These are phyloP conservation scores for Lithospermum erythrorhizon DNA, from an alignment of 257 asterid genomes.

Conservation along the genomic window DNA sequence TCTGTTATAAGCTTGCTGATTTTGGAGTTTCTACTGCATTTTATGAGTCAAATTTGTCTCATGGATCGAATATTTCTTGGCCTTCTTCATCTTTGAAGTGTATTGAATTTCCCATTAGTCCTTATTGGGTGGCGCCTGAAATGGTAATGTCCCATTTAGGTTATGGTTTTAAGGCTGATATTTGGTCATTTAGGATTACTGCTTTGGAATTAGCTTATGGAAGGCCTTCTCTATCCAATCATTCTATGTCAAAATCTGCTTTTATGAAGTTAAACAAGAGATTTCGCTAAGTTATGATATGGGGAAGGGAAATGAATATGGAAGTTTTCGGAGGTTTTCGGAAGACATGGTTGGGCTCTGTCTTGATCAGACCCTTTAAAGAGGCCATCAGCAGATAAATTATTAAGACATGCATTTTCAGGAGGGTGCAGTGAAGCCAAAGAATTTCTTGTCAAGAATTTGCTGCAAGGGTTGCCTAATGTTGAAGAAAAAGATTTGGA, in stretches of 20 bases:
- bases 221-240: constrained; percentile 74
- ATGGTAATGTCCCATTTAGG: constrained; percentile 67
- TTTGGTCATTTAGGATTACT: constrained; percentile 85
- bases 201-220: constrained; percentile 82
- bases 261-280: constrained; percentile 58
- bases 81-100: constrained; percentile 34
- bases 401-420: constrained; percentile 60
- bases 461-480: constrained; percentile 51
- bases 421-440: constrained; percentile 40
- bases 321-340: constrained; percentile 54
- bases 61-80: constrained; percentile 14
- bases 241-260: constrained; percentile 65
- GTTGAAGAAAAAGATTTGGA: constrained; percentile 78
- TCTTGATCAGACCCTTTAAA: constrained; percentile 69
- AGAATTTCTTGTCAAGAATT: constrained; percentile 48
- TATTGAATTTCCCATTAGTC: constrained; percentile 64
- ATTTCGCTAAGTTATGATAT: constrained; percentile 57
- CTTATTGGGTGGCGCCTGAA: constrained; percentile 90
- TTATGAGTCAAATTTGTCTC: constrained; percentile 29
- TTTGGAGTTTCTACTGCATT: constrained; percentile 76
- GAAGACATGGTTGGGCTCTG: constrained; percentile 75
- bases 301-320: constrained; percentile 29
- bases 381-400: constrained; percentile 62
- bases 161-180: constrained; percentile 68
- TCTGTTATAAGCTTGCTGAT: constrained; percentile 58